phyloP scores from a whole-genome alignment of 768 basidiomycete genomes.

The Pleurotus salmoneostramineus region DNA sequence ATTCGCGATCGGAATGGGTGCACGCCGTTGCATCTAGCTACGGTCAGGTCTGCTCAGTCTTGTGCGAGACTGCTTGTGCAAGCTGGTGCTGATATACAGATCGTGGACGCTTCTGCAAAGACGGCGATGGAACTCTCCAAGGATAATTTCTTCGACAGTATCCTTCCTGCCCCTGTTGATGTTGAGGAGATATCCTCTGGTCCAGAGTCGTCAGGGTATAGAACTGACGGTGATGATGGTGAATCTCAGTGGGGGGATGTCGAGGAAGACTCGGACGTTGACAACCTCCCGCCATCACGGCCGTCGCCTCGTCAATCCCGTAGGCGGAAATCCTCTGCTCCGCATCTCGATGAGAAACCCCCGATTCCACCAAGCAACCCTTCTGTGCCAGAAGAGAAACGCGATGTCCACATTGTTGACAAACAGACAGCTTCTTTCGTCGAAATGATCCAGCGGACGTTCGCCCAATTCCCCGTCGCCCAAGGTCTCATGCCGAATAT shows the following conservation, averaged over 20 bases:
- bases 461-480: slow-evolving; percentile 58
- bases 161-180: slow-evolving; percentile 21
- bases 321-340: slow-evolving; percentile 20
- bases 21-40: slow-evolving; percentile 87
- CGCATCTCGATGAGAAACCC: slow-evolving; percentile 26
- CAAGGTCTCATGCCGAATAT: slow-evolving; percentile 45
- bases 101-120: slow-evolving; percentile 70
- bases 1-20: slow-evolving; percentile 85
- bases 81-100: slow-evolving; percentile 76
- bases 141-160: slow-evolving; percentile 40
- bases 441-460: slow-evolving; percentile 72
- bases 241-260: slow-evolving; percentile 69
- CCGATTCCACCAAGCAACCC: slow-evolving; percentile 25
- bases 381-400: slow-evolving; percentile 10
- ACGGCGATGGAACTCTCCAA: slow-evolving; percentile 59
- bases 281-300: slow-evolving; percentile 14
- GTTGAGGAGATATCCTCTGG: slow-evolving; percentile 17
- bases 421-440: slow-evolving; percentile 54
- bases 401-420: slow-evolving; percentile 19
- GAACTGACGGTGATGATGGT: slow-evolving; percentile 28
- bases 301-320: slow-evolving; percentile 21
- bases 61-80: slow-evolving; percentile 68
- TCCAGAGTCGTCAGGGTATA: slow-evolving; percentile 21
- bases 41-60: slow-evolving; percentile 54
- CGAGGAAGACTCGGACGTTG: slow-evolving; percentile 59